phyloP scores from a whole-genome alignment of 2,329 filamentous ascomycete genomes.

The Colletotrichum graminicola region DNA sequence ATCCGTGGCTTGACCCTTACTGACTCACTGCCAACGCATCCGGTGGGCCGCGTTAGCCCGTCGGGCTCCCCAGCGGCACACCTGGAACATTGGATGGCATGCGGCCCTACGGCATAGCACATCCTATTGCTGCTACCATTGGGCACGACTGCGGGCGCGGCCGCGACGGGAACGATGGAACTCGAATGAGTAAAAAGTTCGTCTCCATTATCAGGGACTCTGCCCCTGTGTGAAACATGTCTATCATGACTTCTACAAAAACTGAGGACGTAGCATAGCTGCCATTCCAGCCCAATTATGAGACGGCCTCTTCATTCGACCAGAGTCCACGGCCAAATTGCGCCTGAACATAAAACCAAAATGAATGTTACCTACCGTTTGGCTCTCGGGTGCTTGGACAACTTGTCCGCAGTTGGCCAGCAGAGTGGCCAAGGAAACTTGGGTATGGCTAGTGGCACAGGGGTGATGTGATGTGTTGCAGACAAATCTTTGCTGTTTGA shows the following conservation, averaged over 20 bases:
- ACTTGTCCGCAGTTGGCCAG: conserved; percentile 19
- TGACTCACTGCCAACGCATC: conserved; percentile 40
- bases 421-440: conserved; percentile 9
- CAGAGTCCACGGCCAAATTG: not conserved
- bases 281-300: conserved; percentile 14
- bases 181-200: conserved; percentile 2
- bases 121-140: conserved; percentile 6
- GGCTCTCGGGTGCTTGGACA: not conserved
- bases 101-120: conserved; percentile 29
- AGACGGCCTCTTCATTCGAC: conserved; percentile 11
- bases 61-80: conserved; percentile 22
- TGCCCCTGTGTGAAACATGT: conserved; percentile 19
- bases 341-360: conserved; percentile 1
- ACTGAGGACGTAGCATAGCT: not conserved
- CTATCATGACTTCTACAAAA: conserved; percentile 1
- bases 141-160: conserved; percentile 27
- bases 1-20: conserved; percentile 27
- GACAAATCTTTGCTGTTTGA: conserved; percentile 4
- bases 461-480: conserved; percentile 11
- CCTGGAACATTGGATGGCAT: conserved; percentile 32
- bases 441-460: conserved; percentile 14
- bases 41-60: conserved; percentile 34
- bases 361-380: not conserved
- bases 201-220: conserved; percentile 24
- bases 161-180: conserved; percentile 21